Conservation (phyloP, 1,139 yeast genomes). For the Suhomyces yuchorum region DNA sequence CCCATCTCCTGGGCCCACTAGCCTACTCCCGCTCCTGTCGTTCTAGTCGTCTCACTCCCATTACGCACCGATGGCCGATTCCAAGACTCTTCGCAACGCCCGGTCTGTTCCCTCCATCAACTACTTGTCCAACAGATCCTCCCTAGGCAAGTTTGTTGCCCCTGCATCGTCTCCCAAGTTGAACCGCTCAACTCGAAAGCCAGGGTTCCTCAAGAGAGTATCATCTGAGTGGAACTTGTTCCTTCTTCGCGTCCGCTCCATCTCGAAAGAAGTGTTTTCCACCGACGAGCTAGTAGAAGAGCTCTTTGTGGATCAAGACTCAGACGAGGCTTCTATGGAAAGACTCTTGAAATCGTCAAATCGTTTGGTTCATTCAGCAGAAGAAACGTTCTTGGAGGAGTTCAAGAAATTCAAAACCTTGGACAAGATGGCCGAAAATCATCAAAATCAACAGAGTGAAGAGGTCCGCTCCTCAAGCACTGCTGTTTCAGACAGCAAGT, state of each 20-base stretch:
- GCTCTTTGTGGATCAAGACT: constrained; percentile 42
- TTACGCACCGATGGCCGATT: constrained; percentile 7
- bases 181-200: constrained; percentile 15
- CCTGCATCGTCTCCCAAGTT: background rate
- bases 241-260: constrained; percentile 33
- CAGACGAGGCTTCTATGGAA: constrained; percentile 30
- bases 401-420: constrained; percentile 37
- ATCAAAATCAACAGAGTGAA: constrained; percentile 17
- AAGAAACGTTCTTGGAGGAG: constrained; percentile 38
- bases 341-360: constrained; percentile 21
- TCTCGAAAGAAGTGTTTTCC: constrained; percentile 47
- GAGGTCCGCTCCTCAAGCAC: constrained; percentile 28
- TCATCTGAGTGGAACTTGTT: constrained; percentile 39
- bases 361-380: constrained; percentile 31
- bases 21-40: background rate
- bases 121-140: constrained; percentile 6
- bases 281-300: constrained; percentile 47
- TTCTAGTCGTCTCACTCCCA: background rate
- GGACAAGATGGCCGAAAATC: constrained; percentile 36
- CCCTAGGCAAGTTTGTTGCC: constrained; percentile 1
- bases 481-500: constrained; percentile 20
- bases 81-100: constrained; percentile 12
- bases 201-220: constrained; percentile 36
- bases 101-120: constrained; percentile 12
- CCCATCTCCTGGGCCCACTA: background rate